Evolutionary conservation across 208 protist species (phyloP), one percentile per base, ranked within the genome.

Genomic region (Angomonas ambiguus): DNA sequence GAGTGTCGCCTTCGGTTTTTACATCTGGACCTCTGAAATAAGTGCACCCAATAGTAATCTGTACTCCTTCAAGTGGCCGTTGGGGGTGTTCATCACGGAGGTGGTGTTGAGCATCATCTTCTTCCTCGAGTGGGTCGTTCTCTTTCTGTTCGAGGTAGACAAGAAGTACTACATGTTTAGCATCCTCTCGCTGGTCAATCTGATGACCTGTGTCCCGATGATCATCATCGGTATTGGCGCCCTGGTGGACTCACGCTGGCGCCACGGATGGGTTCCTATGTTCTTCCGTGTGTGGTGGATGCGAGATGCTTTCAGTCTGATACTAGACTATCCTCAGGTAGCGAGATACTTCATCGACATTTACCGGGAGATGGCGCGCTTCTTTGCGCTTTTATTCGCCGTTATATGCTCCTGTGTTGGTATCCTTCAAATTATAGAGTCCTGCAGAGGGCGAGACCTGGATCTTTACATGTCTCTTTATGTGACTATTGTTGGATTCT

Each of bases 201-300:
- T 72, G 48, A 56, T 93, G 57, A 93, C 87, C 33, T 83, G 83
- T 51, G 62, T 90, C 24, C 87, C 87, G n/a, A 93, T 93, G 87
- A 85, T 86, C 59, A 68, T 88, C 18, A 49, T 88, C 48, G 83
- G 83, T 35, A 79, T 87, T 51, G 83, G 83, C 13, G 72, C 83
- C 2, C 51, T 90, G 11, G 60, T 72, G 13, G 62, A 84, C 60
- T n/a, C 51, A 6, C 35, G n/a, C 3, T 93, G 82, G 79, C 63
- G 67, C 25, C 73, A 74, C 55, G 67, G 67, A 27, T 93, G 87
- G 83, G 81, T 93, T 51, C 87, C 87, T 3, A 90, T 93, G 83
- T 93, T 81, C 75, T 69, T 93, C 2, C 87, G 87, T 11, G 84
- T 93, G 51, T 93, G 87, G 83, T 88, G 87, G 83, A 67, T 93